phyloP scores from a whole-genome alignment of 768 basidiomycete genomes.

The Kwoniella sp. region DNA sequence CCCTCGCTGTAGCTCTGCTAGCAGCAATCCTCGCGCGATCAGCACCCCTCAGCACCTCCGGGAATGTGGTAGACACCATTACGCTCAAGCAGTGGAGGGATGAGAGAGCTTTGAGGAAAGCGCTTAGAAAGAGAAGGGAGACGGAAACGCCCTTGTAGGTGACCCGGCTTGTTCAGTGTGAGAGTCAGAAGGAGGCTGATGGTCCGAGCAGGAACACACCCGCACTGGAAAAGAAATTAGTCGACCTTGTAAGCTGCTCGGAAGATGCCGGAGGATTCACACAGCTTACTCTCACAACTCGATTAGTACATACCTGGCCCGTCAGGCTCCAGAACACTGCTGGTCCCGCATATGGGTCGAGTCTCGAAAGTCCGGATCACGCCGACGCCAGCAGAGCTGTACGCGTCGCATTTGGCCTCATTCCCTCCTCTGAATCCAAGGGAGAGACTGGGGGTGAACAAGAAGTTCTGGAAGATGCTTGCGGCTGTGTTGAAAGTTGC shows the following conservation, averaged over 20 bases:
- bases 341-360: conserved; percentile 68
- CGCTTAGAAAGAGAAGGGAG: conserved; percentile 46
- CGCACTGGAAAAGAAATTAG: conserved; percentile 56
- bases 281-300: not conserved
- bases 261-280: not conserved
- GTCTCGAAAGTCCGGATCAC: conserved; percentile 64
- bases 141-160: conserved; percentile 58
- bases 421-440: conserved; percentile 66
- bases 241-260: conserved; percentile 49
- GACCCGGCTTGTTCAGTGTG: conserved; percentile 4
- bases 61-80: conserved; percentile 9
- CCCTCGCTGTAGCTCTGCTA: conserved; percentile 30
- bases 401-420: conserved; percentile 62
- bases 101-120: conserved; percentile 21
- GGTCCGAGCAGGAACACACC: conserved; percentile 43
- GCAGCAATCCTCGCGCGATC: conserved; percentile 33
- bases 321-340: conserved; percentile 67
- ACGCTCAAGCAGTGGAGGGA: conserved; percentile 39
- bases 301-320: conserved; percentile 66
- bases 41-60: conserved; percentile 11
- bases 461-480: conserved; percentile 71
- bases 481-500: conserved; percentile 73
- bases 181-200: not conserved
- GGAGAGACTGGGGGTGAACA: conserved; percentile 66
- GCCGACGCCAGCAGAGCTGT: conserved; percentile 62